Base-by-base conservation (phyloP, 768 basidiomycete species). In the Infundibulicybe gibba region DNA sequence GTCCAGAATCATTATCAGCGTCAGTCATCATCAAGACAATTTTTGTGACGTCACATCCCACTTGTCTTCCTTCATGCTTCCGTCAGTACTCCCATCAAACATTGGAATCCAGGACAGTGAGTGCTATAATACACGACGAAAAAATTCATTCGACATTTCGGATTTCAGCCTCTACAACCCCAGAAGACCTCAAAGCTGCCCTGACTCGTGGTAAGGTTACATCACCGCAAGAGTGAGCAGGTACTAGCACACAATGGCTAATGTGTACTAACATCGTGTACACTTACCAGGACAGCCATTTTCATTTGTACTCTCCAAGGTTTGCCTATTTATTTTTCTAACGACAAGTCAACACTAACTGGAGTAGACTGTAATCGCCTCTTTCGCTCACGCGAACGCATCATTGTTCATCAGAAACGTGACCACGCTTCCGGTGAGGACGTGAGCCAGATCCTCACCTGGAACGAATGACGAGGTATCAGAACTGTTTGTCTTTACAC, bases 291-390 rank as follows among this genome's bases (percentile, higher is more conserved):
- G 51, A 90, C 87, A 2, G 81, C 87, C 0, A 85, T 91, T n/a
- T 88, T 79, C 60, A 89, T 91, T 47, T 91, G 89, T 54, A 83
- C 74, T 3, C 67, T 85, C 32, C 64, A 76, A 54, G 75, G 85
- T 83, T 62, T 37, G 62, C 57, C 31, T 19, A 5, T 2, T 32
- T 11, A 6, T 31, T 25, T 3, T 32, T 6, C 15, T n/a, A 13
- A 6, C 14, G 14, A 40, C 15, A 16, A 10, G 25, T 38, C 19
- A 43, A 16, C 19, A 6, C 25, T 9, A n/a, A 41, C 39, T 43
- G 25, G 25, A 25, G 3, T 58, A 81, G 83, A 77, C 43, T 92
- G 89, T 61, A 75, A 76, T 59, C 81, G 86, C 20, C 69, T 91
- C 35, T 89, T 85, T 57, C 87, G 85, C 15, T 78, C 79, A 16